Conservation (phyloP, 176 grass and related monocot genomes). For the Phyllostachys edulis region DNA sequence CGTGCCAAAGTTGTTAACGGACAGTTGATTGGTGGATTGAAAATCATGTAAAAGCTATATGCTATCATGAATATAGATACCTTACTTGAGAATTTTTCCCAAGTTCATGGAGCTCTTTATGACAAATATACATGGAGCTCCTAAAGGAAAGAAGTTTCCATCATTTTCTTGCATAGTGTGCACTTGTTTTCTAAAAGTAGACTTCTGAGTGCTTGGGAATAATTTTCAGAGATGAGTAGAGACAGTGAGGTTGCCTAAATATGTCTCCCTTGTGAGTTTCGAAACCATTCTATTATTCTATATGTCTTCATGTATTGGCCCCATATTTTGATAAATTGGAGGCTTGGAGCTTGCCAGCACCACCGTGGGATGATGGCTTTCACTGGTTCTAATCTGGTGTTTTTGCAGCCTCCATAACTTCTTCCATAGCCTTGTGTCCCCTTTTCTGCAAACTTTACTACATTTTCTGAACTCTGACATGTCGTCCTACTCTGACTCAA, state of each 20-base stretch:
- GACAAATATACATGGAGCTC: not conserved
- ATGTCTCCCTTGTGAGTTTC: not conserved
- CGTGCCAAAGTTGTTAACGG: not conserved
- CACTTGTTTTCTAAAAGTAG: not conserved
- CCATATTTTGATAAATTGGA: not conserved
- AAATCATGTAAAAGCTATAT: not conserved
- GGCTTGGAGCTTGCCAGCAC: not conserved
- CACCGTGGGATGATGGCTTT: not conserved
- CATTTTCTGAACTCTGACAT: not conserved
- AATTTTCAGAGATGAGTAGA: not conserved
- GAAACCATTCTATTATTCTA: not conserved
- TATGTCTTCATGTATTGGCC: not conserved
- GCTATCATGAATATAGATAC: not conserved
- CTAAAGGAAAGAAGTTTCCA: not conserved
- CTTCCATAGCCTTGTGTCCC: not conserved
- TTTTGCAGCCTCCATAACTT: not conserved
- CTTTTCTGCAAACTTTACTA: not conserved
- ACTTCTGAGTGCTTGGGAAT: not conserved
- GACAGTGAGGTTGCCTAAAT: not conserved
- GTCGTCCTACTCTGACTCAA: not conserved
- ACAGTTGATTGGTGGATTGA: not conserved
- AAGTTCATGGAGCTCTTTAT: not conserved
- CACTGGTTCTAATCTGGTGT: not conserved
- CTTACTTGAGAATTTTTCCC: not conserved
- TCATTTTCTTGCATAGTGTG: not conserved